phyloP scores from a whole-genome alignment of 768 basidiomycete species.

The Hygrocybe coccinea region DNA sequence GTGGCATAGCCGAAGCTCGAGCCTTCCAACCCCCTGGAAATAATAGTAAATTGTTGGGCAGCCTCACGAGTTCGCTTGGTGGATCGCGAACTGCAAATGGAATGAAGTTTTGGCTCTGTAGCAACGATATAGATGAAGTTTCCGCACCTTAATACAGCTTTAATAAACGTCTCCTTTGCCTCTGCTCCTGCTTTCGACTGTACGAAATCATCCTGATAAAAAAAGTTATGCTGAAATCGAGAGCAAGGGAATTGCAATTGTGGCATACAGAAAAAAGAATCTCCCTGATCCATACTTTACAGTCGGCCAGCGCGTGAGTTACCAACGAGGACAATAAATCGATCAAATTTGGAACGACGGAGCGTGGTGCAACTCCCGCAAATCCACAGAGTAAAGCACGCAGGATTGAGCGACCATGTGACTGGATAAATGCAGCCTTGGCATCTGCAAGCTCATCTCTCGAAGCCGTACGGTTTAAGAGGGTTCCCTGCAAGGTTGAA shows the following conservation, averaged over 20 bases:
- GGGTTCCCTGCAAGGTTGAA: conserved; percentile 42
- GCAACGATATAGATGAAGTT: background rate
- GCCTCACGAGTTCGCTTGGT: conserved; percentile 74
- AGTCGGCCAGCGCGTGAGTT: conserved; percentile 40
- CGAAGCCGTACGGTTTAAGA: conserved; percentile 62
- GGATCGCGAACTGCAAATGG: conserved; percentile 55
- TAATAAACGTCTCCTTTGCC: conserved; percentile 75
- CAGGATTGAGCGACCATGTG: conserved; percentile 63
- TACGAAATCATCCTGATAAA: conserved; percentile 62
- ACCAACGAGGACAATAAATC: conserved; percentile 72
- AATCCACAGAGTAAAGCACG: conserved; percentile 73
- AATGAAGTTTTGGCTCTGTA: background rate
- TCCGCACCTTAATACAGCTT: conserved; percentile 60
- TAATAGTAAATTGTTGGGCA: conserved; percentile 79
- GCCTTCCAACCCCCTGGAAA: conserved; percentile 79
- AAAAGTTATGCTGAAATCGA: conserved; percentile 3
- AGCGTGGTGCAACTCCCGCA: conserved; percentile 79
- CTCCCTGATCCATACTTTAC: conserved; percentile 62
- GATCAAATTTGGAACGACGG: conserved; percentile 76
- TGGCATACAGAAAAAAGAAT: conserved; percentile 59
- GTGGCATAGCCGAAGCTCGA: conserved; percentile 83
- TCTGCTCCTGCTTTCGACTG: conserved; percentile 67
- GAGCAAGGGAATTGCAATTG: background rate
- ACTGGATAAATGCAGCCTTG: conserved; percentile 37
- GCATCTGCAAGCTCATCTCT: conserved; percentile 57